These are phyloP conservation scores for Urochloa ruziziensis DNA, from an alignment of 176 grass and related monocot genomes.

Conservation along the genomic window DNA sequence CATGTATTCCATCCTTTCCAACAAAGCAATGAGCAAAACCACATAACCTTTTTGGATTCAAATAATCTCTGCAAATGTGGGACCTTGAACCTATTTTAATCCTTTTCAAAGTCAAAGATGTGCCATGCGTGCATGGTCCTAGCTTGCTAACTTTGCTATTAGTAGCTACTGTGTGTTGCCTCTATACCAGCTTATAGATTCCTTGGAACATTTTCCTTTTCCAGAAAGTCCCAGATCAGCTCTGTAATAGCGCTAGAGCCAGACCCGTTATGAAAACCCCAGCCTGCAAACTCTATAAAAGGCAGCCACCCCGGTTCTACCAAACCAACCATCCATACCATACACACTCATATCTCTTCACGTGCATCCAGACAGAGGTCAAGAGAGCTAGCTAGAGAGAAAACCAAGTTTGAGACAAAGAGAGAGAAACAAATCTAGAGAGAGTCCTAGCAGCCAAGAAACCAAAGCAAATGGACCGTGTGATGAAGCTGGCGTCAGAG, in stretches of 20 bases:
- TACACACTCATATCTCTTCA: background rate
- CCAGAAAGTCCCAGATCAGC: background rate
- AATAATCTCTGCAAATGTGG: background rate
- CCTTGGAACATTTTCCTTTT: constrained; percentile 1
- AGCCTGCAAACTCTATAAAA: constrained; percentile 31
- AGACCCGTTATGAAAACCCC: constrained; percentile 3
- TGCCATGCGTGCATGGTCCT: background rate
- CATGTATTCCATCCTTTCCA: background rate
- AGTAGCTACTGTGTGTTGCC: background rate
- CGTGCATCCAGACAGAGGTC: background rate
- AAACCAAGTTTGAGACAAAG: background rate
- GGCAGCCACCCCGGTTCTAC: background rate
- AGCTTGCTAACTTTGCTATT: too few relatives aligned
- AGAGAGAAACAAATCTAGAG: background rate
- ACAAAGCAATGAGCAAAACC: background rate
- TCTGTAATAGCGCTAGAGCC: background rate
- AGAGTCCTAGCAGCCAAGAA: background rate
- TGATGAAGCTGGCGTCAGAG: constrained; percentile 56
- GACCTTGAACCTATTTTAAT: background rate
- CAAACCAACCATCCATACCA: constrained; percentile 7
- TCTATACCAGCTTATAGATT: constrained; percentile 18
- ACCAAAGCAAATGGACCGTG: constrained; percentile 47
- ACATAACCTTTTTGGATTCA: background rate
- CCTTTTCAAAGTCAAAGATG: background rate
- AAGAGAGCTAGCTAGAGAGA: background rate